Evolutionary conservation across 1,139 yeast species (phyloP), one percentile per base, ranked within the genome.

Genomic region (Taphrina populina): DNA sequence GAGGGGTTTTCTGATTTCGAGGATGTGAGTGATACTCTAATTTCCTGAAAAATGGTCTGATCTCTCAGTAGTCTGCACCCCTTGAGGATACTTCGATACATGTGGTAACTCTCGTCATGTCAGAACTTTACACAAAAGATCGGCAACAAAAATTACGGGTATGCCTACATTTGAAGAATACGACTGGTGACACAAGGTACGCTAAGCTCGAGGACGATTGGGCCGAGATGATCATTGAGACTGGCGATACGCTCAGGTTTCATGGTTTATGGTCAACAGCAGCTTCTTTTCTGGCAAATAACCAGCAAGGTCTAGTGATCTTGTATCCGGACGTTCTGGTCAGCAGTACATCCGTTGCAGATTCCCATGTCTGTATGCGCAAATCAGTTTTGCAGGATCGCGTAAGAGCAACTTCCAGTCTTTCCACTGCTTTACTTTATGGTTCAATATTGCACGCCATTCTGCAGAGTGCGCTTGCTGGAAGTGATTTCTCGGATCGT

Each of bases 251-350:
- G 17, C 13, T 49, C 20, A 21, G 54, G 11, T 19, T 49, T 6
- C 54, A 39, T 32, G 54, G 54, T 5, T 5, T 5, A 7, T 49
- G 54, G 54, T 24, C 37, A 17, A 20, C 39, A 2, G 15, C 46
- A 13, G n/a, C 15, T 7, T 13, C 23, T 6, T 49, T 37, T 23
- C 10, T 39, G 4, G 54, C 54, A 6, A 49, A 32, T 11, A 39
- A 32, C 32, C 20, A 10, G 6, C 29, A 30, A 8, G 46, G 46
- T 63, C 67, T 88, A 23, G 69, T 90, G 33, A 76, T 92, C 21
- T 77, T 94, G 76, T 80, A 86, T 63, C 98, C 98, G 0, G 98
- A 92, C 66, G 71, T 79, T 1, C 71, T 92, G 11, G 72, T 92
- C 0, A 80, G 96, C 0, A 88, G 95, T 2, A 92, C 98, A 0